These are phyloP conservation scores for Leptographium lundbergii DNA, from an alignment of 2,329 filamentous ascomycete genomes.

Conservation along the genomic window DNA sequence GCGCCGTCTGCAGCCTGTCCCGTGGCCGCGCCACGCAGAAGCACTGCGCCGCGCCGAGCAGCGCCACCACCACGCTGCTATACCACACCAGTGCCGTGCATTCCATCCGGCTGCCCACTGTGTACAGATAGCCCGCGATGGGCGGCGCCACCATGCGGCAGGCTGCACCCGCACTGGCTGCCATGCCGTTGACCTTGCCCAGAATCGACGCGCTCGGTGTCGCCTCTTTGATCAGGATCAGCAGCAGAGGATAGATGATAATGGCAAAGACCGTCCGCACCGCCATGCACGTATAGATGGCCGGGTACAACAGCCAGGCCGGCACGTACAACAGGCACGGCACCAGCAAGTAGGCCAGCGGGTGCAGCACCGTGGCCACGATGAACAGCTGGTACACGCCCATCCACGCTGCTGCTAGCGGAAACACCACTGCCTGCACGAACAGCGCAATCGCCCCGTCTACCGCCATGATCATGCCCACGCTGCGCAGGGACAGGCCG, in stretches of 20 bases:
- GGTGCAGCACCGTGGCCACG: slow-evolving; percentile 45
- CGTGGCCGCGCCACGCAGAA: slow-evolving; percentile 34
- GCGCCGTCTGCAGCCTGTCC: too few relatives aligned
- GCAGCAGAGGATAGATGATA: slow-evolving; percentile 50
- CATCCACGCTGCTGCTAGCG: slow-evolving; percentile 41
- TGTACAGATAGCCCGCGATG: slow-evolving; percentile 50
- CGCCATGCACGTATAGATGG: slow-evolving; percentile 44
- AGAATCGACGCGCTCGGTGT: slow-evolving; percentile 43
- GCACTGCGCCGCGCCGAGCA: slow-evolving; percentile 46
- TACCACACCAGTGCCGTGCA: slow-evolving; percentile 54
- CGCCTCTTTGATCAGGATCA: slow-evolving; percentile 57
- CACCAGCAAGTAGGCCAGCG: slow-evolving; percentile 46
- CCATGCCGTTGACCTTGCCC: slow-evolving; percentile 53
- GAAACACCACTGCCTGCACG: slow-evolving; percentile 60
- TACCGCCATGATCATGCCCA: slow-evolving; percentile 42
- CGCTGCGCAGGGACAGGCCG: slow-evolving; percentile 47
- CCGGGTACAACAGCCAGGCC: slow-evolving; percentile 31
- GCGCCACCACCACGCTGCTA: slow-evolving; percentile 42
- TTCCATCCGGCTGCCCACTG: slow-evolving; percentile 42
- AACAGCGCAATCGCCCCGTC: slow-evolving; percentile 56
- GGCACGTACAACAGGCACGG: slow-evolving; percentile 46
- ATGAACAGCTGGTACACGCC: slow-evolving; percentile 50
- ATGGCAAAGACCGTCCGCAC: slow-evolving; percentile 50
- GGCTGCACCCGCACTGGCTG: slow-evolving; percentile 51
- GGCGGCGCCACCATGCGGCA: slow-evolving; percentile 57